These are phyloP conservation scores for Gonapodya prolifera DNA, from an alignment of 192 early-diverging fungal genomes.

Conservation along the genomic window DNA sequence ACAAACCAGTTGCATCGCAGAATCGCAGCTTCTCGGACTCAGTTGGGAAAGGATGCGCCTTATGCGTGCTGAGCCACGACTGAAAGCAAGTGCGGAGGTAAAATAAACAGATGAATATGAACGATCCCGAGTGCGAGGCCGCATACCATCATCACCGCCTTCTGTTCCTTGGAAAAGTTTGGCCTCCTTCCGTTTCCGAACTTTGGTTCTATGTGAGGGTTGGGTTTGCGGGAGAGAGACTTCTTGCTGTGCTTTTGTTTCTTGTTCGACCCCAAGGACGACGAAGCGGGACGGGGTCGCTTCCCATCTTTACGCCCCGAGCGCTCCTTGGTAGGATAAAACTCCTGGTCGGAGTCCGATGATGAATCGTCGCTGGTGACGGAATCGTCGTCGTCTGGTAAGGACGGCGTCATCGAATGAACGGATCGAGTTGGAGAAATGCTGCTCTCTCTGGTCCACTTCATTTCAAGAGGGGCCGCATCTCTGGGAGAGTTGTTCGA, in stretches of 20 bases:
- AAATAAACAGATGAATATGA: not conserved
- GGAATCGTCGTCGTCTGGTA: not conserved
- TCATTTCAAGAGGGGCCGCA: not conserved
- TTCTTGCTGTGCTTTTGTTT: not conserved
- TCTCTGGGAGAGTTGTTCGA: not conserved
- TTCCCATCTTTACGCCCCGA: not conserved
- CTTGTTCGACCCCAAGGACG: not conserved
- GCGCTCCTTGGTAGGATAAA: not conserved
- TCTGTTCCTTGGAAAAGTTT: not conserved
- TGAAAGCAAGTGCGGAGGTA: conserved; percentile 17
- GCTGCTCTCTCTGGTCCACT: not conserved
- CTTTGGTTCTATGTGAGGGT: not conserved
- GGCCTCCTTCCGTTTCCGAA: not conserved
- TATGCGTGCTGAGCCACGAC: conserved; percentile 44
- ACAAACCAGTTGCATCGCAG: conserved; percentile 35
- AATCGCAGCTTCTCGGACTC: conserved; percentile 46
- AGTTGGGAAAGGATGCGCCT: conserved; percentile 52
- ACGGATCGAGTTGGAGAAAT: not conserved
- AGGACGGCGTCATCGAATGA: not conserved
- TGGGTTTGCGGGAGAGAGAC: not conserved
- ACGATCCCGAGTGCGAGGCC: not conserved
- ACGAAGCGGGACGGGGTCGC: not conserved
- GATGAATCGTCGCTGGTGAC: not conserved
- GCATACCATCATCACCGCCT: not conserved
- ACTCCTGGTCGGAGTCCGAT: not conserved